Percentiles rank a stretch among this genome's conserved stretches.
These are phyloP conservation scores for Trichoderma hamatum DNA, from an alignment of 2,329 filamentous ascomycete genomes.

Conservation along the genomic window DNA sequence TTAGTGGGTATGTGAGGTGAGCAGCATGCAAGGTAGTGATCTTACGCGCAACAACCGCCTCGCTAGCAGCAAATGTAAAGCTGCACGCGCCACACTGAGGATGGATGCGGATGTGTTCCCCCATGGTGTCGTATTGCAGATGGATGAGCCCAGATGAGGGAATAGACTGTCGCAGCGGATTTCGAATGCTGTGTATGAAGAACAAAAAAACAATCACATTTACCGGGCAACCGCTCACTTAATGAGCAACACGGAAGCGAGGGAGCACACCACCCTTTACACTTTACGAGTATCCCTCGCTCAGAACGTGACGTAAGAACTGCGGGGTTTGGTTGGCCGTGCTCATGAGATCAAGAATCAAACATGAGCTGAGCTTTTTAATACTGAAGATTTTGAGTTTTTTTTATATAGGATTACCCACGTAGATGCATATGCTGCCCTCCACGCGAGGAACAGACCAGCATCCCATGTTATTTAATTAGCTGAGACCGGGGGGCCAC, in stretches of 20 bases:
- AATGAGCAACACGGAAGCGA: neutral
- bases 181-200: neutral
- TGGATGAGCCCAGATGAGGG: neutral
- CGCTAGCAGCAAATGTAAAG: neutral
- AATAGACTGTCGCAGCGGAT: neutral
- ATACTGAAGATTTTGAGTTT: neutral
- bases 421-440: neutral
- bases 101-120: neutral
- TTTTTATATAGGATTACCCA: neutral
- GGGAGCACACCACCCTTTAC: neutral
- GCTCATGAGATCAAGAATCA: neutral
- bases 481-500: neutral
- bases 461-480: neutral
- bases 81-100: neutral
- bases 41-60: neutral
- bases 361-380: neutral
- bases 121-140: neutral
- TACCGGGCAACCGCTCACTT: neutral
- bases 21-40: neutral
- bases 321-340: neutral
- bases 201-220: neutral
- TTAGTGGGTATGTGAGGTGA: neutral
- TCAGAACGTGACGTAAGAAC: neutral
- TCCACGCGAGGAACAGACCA: neutral
- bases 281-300: neutral